Evolutionary conservation across 192 early-diverging fungal genomes (phyloP).

Genomic region (Backusella australiensis): DNA sequence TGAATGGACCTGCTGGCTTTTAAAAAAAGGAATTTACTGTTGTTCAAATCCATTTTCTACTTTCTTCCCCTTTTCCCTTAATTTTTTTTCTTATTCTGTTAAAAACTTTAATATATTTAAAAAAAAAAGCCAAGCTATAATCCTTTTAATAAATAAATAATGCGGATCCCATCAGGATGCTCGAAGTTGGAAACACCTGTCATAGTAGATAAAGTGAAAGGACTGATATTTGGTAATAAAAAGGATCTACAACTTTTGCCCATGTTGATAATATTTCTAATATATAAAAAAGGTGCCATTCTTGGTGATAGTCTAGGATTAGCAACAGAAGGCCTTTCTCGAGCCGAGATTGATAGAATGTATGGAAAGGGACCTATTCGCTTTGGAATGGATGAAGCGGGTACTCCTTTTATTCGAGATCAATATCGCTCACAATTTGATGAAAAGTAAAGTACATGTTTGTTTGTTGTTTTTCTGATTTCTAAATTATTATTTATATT

Average conservation of each 20-base stretch:
- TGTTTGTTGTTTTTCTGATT: neutral
- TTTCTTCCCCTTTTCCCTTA: neutral
- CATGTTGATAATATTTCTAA: neutral
- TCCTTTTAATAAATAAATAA: slow-evolving; percentile 3
- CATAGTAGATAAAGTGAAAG: slow-evolving; percentile 37
- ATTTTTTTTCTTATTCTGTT: neutral
- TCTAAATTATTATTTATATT: neutral
- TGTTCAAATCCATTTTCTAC: neutral
- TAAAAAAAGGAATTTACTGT: too few species aligned
- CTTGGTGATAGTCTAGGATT: slow-evolving; percentile 64
- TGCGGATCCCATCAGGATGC: slow-evolving; percentile 37
- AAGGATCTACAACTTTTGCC: neutral
- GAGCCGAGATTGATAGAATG: slow-evolving; percentile 30
- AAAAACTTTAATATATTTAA: neutral
- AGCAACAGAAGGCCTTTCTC: slow-evolving; percentile 61
- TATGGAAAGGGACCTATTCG: slow-evolving; percentile 61
- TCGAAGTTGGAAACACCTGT: slow-evolving; percentile 24
- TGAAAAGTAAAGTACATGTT: slow-evolving; percentile 32
- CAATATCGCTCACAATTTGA: slow-evolving; percentile 26
- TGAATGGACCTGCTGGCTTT: too few species aligned
- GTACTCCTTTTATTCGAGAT: slow-evolving; percentile 27
- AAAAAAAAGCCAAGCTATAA: neutral
- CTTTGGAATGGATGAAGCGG: slow-evolving; percentile 51
- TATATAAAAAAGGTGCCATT: slow-evolving; percentile 43
- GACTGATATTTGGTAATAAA: slow-evolving; percentile 37